Evolutionary conservation across 2,329 filamentous ascomycete genomes (phyloP).

Genomic region (Exophiala dermatitidis): DNA sequence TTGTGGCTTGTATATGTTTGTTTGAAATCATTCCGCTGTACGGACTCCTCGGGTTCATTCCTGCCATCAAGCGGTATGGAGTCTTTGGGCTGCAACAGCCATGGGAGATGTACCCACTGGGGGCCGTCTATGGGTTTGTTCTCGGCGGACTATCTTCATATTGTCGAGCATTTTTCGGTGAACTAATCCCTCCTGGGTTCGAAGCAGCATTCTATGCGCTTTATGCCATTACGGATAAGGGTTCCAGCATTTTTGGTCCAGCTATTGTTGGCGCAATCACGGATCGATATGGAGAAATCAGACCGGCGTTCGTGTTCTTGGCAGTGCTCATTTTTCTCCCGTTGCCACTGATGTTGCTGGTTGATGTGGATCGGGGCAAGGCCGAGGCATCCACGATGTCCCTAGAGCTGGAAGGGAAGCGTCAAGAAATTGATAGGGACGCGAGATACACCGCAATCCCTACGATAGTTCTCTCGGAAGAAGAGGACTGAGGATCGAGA

Average conservation of each 20-base stretch:
- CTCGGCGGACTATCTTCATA: slow-evolving; percentile 89
- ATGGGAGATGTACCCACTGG: slow-evolving; percentile 95
- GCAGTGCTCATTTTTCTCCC: slow-evolving; percentile 77
- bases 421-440: slow-evolving; percentile 6
- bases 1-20: slow-evolving; percentile 80
- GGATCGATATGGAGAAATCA: slow-evolving; percentile 70
- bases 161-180: slow-evolving; percentile 84
- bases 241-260: slow-evolving; percentile 86
- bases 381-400: slow-evolving; percentile 60
- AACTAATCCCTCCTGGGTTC: slow-evolving; percentile 86
- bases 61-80: slow-evolving; percentile 65
- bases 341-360: slow-evolving; percentile 73
- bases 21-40: slow-evolving; percentile 93
- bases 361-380: slow-evolving; percentile 75
- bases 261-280: slow-evolving; percentile 91
- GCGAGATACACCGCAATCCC: slow-evolving; percentile 18
- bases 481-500: slow-evolving; percentile 12
- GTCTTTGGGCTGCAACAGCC: slow-evolving; percentile 81
- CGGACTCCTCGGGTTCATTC: slow-evolving; percentile 79
- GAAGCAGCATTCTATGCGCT: slow-evolving; percentile 95
- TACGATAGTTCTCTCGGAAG: slow-evolving; percentile 22
- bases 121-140: slow-evolving; percentile 85
- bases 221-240: slow-evolving; percentile 97
- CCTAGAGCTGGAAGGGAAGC: slow-evolving; percentile 38
- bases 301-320: slow-evolving; percentile 87